phyloP scores from a whole-genome alignment of 768 basidiomycete genomes.

The Fomitopsis pulvina region DNA sequence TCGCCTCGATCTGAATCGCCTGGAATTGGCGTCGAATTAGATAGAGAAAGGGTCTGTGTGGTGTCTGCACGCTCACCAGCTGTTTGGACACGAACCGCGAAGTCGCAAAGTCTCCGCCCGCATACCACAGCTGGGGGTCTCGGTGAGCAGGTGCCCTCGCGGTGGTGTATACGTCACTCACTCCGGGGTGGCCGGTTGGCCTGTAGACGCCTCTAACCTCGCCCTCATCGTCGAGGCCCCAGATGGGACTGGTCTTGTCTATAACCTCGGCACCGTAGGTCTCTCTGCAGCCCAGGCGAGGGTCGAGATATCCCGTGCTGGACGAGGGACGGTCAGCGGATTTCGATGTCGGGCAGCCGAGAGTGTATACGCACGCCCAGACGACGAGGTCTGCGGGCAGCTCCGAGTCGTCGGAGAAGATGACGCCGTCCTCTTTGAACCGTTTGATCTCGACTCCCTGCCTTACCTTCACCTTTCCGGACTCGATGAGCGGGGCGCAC shows the following conservation, averaged over 20 bases:
- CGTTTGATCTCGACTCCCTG: conserved; percentile 11
- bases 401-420: conserved; percentile 22
- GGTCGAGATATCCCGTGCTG: conserved; percentile 28
- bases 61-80: conserved; percentile 21
- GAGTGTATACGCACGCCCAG: conserved; percentile 25
- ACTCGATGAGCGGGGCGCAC: conserved; percentile 13
- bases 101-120: conserved; percentile 28
- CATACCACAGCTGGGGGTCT: conserved; percentile 33
- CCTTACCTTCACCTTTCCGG: conserved; percentile 16
- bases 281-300: conserved; percentile 23
- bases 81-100: conserved; percentile 31
- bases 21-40: conserved; percentile 6
- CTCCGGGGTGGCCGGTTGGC: conserved; percentile 37
- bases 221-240: conserved; percentile 38
- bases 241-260: conserved; percentile 23
- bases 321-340: neutral
- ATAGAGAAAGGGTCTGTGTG: neutral
- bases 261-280: conserved; percentile 32
- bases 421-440: conserved; percentile 18
- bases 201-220: conserved; percentile 31
- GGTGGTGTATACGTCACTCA: conserved; percentile 17
- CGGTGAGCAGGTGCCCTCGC: neutral
- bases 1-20: conserved; percentile 32
- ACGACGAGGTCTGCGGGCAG: conserved; percentile 25
- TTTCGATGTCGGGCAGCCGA: no score